These are phyloP conservation scores for Mycena latifolia DNA, from an alignment of 768 basidiomycete genomes.

Conservation along the genomic window DNA sequence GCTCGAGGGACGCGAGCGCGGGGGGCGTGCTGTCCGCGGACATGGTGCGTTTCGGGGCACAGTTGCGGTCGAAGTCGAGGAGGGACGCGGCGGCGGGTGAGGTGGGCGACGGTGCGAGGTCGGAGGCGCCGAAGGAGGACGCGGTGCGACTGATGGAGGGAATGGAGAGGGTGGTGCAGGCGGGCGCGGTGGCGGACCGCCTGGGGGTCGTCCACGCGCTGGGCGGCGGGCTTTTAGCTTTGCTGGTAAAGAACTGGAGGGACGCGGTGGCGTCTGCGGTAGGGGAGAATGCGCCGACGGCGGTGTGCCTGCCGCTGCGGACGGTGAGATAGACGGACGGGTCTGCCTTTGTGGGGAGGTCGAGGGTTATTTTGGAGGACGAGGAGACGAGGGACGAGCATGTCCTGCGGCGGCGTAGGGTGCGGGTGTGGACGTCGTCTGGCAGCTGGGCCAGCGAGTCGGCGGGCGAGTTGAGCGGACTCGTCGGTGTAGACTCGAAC, in stretches of 20 bases:
- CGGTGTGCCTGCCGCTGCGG: slow-evolving; percentile 41
- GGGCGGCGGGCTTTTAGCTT: slow-evolving; percentile 39
- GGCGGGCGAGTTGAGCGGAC: slow-evolving; percentile 29
- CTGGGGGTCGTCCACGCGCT: slow-evolving; percentile 1
- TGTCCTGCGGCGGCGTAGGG: slow-evolving; percentile 10
- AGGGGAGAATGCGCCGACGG: slow-evolving; percentile 55
- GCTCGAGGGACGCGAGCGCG: slow-evolving; percentile 48
- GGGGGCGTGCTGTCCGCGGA: slow-evolving; percentile 30
- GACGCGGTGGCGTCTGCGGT: slow-evolving; percentile 48
- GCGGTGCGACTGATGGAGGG: slow-evolving; percentile 58
- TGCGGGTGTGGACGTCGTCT: not conserved
- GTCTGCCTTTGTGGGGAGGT: slow-evolving; percentile 37
- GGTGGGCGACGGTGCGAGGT: slow-evolving; percentile 19
- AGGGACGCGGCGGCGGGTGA: slow-evolving; percentile 39
- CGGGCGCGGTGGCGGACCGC: no score
- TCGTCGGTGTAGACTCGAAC: slow-evolving; percentile 11
- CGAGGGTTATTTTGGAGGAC: slow-evolving; percentile 37
- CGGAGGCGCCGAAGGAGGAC: slow-evolving; percentile 39
- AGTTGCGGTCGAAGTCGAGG: slow-evolving; percentile 31
- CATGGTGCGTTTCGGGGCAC: not conserved
- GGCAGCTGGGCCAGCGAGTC: slow-evolving; percentile 12
- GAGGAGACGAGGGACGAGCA: slow-evolving; percentile 44
- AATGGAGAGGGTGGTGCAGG: slow-evolving; percentile 6
- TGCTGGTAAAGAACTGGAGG: slow-evolving; percentile 43
- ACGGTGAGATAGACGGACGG: slow-evolving; percentile 39